These are phyloP conservation scores for Neurospora cerealis DNA, from an alignment of 495 filamentous ascomycete species.

Conservation along the genomic window DNA sequence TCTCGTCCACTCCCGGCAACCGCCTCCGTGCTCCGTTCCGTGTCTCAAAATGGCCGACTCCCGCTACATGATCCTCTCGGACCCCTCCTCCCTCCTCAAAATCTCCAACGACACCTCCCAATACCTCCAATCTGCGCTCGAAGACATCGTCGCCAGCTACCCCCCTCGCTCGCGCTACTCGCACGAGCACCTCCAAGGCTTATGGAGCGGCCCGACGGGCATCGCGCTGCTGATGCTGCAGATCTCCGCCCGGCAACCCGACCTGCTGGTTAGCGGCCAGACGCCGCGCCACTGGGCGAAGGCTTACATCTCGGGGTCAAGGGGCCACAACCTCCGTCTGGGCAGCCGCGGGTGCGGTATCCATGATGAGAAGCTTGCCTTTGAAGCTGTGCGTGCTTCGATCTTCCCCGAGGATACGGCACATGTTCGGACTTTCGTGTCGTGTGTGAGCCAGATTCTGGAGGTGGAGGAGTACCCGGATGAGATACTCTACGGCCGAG, in stretches of 20 bases:
- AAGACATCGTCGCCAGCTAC: conserved; percentile 23
- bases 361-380: conserved; percentile 43
- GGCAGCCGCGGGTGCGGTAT: conserved; percentile 39
- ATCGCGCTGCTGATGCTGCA: conserved; percentile 49
- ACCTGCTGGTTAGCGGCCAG: conserved; percentile 34
- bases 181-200: conserved; percentile 27
- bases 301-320: conserved; percentile 34
- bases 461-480: conserved; percentile 21
- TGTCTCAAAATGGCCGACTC: background rate
- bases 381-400: conserved; percentile 40
- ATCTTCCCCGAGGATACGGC: conserved; percentile 29
- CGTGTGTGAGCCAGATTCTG: conserved; percentile 26
- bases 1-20: background rate
- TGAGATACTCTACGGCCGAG: conserved; percentile 52
- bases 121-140: conserved; percentile 16
- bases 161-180: conserved; percentile 20
- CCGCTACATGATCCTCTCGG: conserved; percentile 6
- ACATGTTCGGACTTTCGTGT: conserved; percentile 34
- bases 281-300: conserved; percentile 38
- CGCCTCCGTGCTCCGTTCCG: background rate
- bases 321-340: conserved; percentile 24
- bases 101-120: conserved; percentile 3
- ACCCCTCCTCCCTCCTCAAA: conserved; percentile 1
- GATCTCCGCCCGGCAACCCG: conserved; percentile 36
- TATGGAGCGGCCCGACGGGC: conserved; percentile 51